Evolutionary conservation across 108 stramenopile genomes (phyloP), one percentile per base, ranked within the genome.

Genomic region (Skeletonema marinoi): DNA sequence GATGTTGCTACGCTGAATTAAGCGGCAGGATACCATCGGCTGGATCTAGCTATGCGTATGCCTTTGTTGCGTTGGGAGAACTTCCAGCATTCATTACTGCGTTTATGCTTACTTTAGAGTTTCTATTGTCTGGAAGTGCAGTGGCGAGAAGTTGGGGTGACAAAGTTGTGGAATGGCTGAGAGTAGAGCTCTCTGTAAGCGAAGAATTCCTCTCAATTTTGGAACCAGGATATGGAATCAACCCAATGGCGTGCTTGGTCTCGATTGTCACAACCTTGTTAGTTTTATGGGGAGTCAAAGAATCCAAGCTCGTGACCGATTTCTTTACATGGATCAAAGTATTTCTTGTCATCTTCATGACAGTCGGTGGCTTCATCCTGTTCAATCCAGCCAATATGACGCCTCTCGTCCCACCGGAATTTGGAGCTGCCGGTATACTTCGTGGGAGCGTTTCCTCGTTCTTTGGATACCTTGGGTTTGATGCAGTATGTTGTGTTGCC

Each of bases 401-500:
- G 10, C 89, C 90, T 25, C 83, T 90, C 42, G 70, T 91, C 9
- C 86, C 85, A 39, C 84, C 84, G 2, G 72, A 89, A 36, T 86
- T 86, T 44, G 91, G 90, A 29, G 78, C 78, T 33, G 32, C 80
- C 0, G 93, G 92, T 14, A 71, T 91, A 60, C 54, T 95, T 50
- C 83, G 89, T 36, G 97, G 97, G n/a, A 82, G 88, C 9, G 85
- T 88, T 6, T 71, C 73, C 1, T 88, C 90, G 25, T 97, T 98
- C 77, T 98, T 98, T 85, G 97, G 95, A 4, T 98, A 91, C 66
- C 71, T 98, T 21, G 97, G 97, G 4, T 98, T 93, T 73, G 97
- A 98, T 79, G 96, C 95, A 67, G 86, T 97, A 32, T 89, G 88
- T 65, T 94, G 93, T 46, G 73, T 98, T 51, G 92, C 93, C 0